Percentiles rank a stretch among this genome's conserved stretches.
Conservation (phyloP, 768 basidiomycete species). For the Krasilnikovozyma curviuscula region DNA sequence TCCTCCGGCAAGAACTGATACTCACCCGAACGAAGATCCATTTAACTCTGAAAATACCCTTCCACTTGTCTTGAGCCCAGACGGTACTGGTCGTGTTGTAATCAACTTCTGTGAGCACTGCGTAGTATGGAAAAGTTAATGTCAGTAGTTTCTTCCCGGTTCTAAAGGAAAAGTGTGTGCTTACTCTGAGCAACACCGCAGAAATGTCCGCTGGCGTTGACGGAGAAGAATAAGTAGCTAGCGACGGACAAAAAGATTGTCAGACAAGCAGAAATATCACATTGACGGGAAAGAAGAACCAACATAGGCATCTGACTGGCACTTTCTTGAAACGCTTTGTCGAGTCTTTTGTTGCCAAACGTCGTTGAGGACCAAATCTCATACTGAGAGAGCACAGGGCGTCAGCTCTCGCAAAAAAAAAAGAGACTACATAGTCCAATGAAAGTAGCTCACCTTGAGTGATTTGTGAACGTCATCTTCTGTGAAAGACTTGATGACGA, state of each 20-base stretch:
- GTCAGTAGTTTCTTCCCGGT: background rate
- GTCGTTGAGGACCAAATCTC: constrained; percentile 97
- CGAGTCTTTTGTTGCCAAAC: constrained; percentile 88
- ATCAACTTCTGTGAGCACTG: constrained; percentile 12
- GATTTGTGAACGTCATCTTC: constrained; percentile 97
- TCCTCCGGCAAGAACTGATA: constrained; percentile 18
- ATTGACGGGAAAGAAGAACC: too few species aligned
- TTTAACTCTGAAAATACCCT: constrained; percentile 92
- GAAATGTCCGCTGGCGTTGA: constrained; percentile 39
- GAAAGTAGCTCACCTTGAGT: constrained; percentile 32
- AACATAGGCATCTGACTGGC: constrained; percentile 45
- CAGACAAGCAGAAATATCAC: too few species aligned
- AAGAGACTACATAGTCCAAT: background rate
- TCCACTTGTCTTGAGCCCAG: constrained; percentile 99
- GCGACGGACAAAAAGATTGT: too few species aligned
- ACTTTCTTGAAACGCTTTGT: constrained; percentile 94
- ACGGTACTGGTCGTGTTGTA: constrained; percentile 37
- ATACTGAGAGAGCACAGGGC: constrained; percentile 37
- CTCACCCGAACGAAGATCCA: constrained; percentile 97
- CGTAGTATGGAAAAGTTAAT: background rate
- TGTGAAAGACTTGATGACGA: constrained; percentile 97
- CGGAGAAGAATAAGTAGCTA: constrained; percentile 95
- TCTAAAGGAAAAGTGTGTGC: background rate
- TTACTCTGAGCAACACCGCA: constrained; percentile 10
- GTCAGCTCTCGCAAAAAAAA: background rate